phyloP scores from a whole-genome alignment of 1,284 basidiomycete species.

The Fistulinella staudtii region DNA sequence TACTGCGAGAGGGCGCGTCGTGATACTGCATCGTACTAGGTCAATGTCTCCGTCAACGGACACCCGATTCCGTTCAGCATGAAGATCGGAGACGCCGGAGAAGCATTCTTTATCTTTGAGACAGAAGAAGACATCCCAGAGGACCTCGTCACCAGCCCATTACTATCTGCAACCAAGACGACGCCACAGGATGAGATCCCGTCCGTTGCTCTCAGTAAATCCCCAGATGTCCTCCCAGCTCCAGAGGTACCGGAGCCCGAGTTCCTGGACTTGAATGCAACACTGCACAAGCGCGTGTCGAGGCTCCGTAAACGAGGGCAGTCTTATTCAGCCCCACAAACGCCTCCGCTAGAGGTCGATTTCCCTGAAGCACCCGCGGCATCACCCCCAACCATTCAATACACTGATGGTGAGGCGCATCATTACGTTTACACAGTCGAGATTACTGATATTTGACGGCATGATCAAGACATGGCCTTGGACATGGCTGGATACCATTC shows the following conservation, averaged over 20 bases:
- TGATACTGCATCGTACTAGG: constrained; percentile 39
- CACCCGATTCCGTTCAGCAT: constrained; percentile 86
- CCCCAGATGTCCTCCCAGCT: constrained; percentile 8
- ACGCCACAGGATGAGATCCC: constrained; percentile 29
- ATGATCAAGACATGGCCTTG: constrained; percentile 51
- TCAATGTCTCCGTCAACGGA: constrained; percentile 81
- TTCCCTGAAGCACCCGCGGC: constrained; percentile 26
- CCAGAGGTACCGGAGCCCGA: constrained; percentile 37
- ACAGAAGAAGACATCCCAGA: constrained; percentile 93
- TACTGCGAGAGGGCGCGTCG: neutral
- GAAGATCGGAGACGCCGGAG: constrained; percentile 98
- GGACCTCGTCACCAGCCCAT: constrained; percentile 91
- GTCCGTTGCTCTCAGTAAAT: constrained; percentile 21
- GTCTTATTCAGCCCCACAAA: constrained; percentile 27
- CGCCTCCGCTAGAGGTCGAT: constrained; percentile 21
- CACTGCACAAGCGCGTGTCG: constrained; percentile 10
- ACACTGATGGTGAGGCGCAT: constrained; percentile 53
- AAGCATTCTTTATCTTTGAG: constrained; percentile 99
- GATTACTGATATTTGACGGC: constrained; percentile 4
- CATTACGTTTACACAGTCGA: constrained; percentile 23
- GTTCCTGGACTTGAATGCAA: constrained; percentile 30
- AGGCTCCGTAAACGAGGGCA: constrained; percentile 22
- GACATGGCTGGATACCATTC: constrained; percentile 69
- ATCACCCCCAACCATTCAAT: constrained; percentile 63
- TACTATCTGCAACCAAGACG: constrained; percentile 64